Evolutionary conservation across 768 basidiomycete species (phyloP).

Genomic region (Boletellus ananas): DNA sequence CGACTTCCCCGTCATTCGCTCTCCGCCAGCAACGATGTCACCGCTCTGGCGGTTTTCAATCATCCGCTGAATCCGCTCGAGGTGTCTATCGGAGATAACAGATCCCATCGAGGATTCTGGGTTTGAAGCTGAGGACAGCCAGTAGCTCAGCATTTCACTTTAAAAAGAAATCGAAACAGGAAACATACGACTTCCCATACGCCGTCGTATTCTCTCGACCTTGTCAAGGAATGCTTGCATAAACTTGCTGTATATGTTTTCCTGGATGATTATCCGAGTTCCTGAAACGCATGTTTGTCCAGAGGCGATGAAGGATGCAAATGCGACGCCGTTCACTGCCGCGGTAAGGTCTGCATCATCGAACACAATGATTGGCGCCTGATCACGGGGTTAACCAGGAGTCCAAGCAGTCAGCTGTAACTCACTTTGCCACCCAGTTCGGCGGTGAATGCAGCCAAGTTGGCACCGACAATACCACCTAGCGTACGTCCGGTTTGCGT

Average conservation of each 20-base stretch:
- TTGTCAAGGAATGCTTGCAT: constrained; percentile 61
- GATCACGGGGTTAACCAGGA: constrained; percentile 3
- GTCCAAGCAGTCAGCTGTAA: neutral
- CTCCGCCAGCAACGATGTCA: constrained; percentile 58
- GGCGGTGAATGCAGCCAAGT: constrained; percentile 73
- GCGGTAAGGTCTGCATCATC: constrained; percentile 67
- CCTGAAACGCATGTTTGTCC: constrained; percentile 93
- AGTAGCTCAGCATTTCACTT: neutral
- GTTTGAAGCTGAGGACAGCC: constrained; percentile 52
- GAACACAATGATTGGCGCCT: constrained; percentile 82
- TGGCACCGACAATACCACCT: constrained; percentile 69
- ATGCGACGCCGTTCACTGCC: constrained; percentile 82
- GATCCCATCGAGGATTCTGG: constrained; percentile 74
- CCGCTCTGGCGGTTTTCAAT: constrained; percentile 45
- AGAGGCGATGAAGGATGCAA: constrained; percentile 81
- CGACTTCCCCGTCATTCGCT: constrained; percentile 59
- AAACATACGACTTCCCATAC: constrained; percentile 76
- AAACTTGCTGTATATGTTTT: constrained; percentile 64
- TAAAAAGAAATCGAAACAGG: neutral
- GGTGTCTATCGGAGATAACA: constrained; percentile 64
- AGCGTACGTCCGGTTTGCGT: constrained; percentile 72
- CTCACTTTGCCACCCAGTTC: constrained; percentile 82
- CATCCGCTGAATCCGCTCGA: constrained; percentile 61
- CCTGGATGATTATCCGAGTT: constrained; percentile 76
- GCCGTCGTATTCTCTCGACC: constrained; percentile 51